Conservation (phyloP, 2,329 filamentous ascomycete genomes). For the Penicillium sumatraense region DNA sequence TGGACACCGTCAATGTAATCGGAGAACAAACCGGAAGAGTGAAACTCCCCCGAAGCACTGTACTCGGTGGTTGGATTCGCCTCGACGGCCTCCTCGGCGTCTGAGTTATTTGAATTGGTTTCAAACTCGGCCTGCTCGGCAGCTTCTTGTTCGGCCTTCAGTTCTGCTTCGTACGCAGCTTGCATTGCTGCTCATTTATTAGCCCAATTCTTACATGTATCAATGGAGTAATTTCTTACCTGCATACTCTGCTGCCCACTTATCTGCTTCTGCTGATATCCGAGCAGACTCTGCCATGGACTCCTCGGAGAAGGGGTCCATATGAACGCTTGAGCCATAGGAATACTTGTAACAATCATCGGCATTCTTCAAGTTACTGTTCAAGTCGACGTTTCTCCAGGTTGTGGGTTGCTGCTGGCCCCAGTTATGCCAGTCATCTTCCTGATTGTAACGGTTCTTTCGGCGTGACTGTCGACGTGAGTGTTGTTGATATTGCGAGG, state of each 20-base stretch:
- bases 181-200: not conserved
- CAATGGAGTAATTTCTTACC: conserved; percentile 4
- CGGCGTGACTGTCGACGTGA: not conserved
- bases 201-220: not conserved
- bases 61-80: not conserved
- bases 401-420: not conserved
- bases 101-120: not conserved
- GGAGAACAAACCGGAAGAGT: not conserved
- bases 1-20: not conserved
- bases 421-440: not conserved
- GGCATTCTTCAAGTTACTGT: not conserved
- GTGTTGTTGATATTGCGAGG: not conserved
- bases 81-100: not conserved
- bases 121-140: not conserved
- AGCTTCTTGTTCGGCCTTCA: not conserved
- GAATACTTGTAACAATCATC: conserved; percentile 32
- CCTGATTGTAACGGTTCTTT: not conserved
- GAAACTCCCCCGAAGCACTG: not conserved
- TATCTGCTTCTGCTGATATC: not conserved
- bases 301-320: conserved; percentile 30
- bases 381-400: not conserved
- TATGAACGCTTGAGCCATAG: conserved; percentile 35
- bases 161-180: not conserved
- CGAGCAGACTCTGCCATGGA: conserved; percentile 26
- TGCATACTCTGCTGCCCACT: conserved; percentile 15